Base-by-base conservation (phyloP, 23 red algal genomes). In the Gracilaria domingensis region DNA sequence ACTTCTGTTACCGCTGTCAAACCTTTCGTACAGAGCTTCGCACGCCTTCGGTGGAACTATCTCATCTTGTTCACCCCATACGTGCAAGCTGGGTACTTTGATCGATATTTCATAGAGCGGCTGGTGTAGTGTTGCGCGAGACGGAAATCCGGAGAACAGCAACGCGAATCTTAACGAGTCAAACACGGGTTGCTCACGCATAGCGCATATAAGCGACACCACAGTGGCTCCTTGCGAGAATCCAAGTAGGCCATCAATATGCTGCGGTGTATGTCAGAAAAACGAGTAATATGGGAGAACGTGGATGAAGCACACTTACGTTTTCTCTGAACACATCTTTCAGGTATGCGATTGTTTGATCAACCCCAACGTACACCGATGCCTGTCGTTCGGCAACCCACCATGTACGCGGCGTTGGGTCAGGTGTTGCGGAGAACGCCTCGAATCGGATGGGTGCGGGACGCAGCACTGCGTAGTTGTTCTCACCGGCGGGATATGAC, bases 171-270 rank as follows among this genome's bases (percentile, higher is more conserved):
- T 42, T 34, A 92, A 57, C 33, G 89, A 92, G 12, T 37, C 33
- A 42, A 83, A 83, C 36, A 12, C 87, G 12, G 76, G 60, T 28
- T 76, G 37, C 33, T 84, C 49, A 35, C 49, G 64, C 9, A 84
- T 5, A 7, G 89, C 89, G 38, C 89, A 92, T n/a, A 92, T 9
- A 30, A 92, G 35, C 36, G 78, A 84, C 23, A 65, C 73, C 1
- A 84, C 29, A 24, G 82, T 48, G 42, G 89, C 89, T 20, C 89
- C 89, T 60, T 92, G 89, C 20, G 89, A 92, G 55, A 92, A 92
- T 57, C 77, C 89, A 21, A 92, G 79, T 18, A 92, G 26, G 32
- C 89, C 89, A 51, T 92, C 89, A 83, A 74, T 83, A 0, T 61
- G 60, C 78, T 84, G 33, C 0, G 2, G 5, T 60, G 25, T 82